phyloP scores from a whole-genome alignment of 768 basidiomycete genomes.

The Tulasnella sp. region DNA sequence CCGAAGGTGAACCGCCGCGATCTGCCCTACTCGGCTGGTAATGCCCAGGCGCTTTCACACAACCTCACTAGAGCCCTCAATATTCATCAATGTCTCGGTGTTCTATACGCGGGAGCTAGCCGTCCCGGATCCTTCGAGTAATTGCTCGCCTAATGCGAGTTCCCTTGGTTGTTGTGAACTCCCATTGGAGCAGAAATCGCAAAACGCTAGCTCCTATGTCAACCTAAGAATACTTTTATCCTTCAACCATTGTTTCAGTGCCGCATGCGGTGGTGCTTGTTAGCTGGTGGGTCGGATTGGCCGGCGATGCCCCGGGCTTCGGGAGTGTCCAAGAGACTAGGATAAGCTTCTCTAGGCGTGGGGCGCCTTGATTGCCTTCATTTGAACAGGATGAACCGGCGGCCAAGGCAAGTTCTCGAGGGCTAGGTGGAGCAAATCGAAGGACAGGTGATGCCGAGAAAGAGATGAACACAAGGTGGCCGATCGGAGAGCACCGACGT shows the following conservation, averaged over 20 bases:
- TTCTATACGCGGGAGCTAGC: background rate
- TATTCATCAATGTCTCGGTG: background rate
- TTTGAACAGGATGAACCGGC: background rate
- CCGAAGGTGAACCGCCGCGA: background rate
- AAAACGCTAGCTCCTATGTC: too few species aligned
- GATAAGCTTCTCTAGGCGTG: too few species aligned
- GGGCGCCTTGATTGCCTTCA: too few species aligned
- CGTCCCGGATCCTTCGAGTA: background rate
- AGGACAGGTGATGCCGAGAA: background rate
- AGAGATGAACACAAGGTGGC: background rate
- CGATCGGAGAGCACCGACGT: background rate
- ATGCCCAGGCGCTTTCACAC: background rate
- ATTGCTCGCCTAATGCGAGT: background rate
- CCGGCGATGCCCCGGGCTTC: too few species aligned
- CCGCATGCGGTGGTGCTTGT: too few species aligned
- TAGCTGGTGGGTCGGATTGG: too few species aligned
- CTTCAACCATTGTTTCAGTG: too few species aligned
- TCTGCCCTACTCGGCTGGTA: background rate
- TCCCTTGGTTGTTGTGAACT: too few species aligned
- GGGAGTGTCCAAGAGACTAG: too few species aligned
- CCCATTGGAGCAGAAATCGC: too few species aligned
- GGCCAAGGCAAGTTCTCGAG: background rate
- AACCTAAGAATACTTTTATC: too few species aligned
- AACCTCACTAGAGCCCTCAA: background rate
- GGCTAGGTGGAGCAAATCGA: background rate